Evolutionary conservation across 2,329 filamentous ascomycete species (phyloP).

Genomic region (Monosporascus sp.): DNA sequence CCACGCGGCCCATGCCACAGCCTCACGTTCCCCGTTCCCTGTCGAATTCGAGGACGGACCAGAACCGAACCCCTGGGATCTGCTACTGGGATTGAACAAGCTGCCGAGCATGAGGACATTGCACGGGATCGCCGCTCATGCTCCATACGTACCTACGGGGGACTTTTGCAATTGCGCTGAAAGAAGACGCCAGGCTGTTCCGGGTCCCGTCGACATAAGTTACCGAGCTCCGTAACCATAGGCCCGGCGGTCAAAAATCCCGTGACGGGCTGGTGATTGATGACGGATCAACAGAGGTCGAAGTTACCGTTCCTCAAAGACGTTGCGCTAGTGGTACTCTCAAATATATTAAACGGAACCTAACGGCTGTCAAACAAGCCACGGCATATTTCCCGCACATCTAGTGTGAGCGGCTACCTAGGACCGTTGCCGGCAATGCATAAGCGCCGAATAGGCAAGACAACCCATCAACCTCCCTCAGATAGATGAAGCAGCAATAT

Average conservation of each 20-base stretch:
- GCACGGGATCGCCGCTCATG: too few relatives aligned
- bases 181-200: too few relatives aligned
- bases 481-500: too few relatives aligned
- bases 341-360: background rate
- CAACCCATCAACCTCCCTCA: too few relatives aligned
- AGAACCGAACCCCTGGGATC: conserved; percentile 18
- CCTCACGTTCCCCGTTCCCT: background rate
- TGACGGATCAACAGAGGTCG: too few relatives aligned
- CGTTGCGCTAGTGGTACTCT: background rate
- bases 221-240: too few relatives aligned
- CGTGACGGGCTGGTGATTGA: too few relatives aligned
- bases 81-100: conserved; percentile 12
- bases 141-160: background rate
- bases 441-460: background rate
- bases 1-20: background rate
- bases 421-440: background rate
- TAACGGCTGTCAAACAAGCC: background rate
- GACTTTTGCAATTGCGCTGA: too few relatives aligned
- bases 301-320: background rate
- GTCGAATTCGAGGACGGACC: background rate
- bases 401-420: background rate
- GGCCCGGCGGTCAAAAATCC: too few relatives aligned
- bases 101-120: too few relatives aligned
- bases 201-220: too few relatives aligned
- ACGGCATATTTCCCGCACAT: background rate